A percentile compares a stretch with the other conserved stretches of the same genome.
Conservation (phyloP, 192 early-diverging fungal genomes). For the Coemansia sp. region DNA sequence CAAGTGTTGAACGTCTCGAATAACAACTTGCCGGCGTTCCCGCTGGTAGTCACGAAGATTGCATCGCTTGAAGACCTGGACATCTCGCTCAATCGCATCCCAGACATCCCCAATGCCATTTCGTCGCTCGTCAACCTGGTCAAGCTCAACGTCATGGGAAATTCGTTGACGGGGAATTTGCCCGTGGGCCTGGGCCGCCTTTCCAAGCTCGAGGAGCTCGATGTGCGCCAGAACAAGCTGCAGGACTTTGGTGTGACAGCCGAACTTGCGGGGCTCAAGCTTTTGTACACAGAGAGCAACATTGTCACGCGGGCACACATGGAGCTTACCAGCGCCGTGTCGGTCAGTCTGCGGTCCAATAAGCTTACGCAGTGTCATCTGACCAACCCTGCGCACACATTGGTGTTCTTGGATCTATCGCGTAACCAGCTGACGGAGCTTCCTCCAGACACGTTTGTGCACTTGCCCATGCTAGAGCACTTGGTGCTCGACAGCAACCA, state of each 20-base stretch:
- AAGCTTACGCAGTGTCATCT: constrained; percentile 68
- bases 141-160: constrained; percentile 70
- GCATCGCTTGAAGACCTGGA: constrained; percentile 66
- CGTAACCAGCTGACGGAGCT: constrained; percentile 70
- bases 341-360: constrained; percentile 64
- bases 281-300: constrained; percentile 72
- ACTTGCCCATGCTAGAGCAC: constrained; percentile 56
- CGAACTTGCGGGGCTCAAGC: constrained; percentile 58
- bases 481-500: constrained; percentile 71
- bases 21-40: constrained; percentile 74
- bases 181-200: constrained; percentile 62
- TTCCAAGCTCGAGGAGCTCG: constrained; percentile 64
- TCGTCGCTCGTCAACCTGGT: constrained; percentile 61
- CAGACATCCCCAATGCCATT: constrained; percentile 67
- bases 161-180: constrained; percentile 67
- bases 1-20: constrained; percentile 72
- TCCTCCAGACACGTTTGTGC: constrained; percentile 59
- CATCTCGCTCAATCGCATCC: constrained; percentile 81
- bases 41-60: constrained; percentile 62
- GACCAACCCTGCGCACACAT: constrained; percentile 40
- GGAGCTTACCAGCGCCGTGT: constrained; percentile 57
- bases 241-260: constrained; percentile 63
- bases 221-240: constrained; percentile 79
- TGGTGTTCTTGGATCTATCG: constrained; percentile 59
- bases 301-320: constrained; percentile 62